Percentiles rank a stretch among this genome's conserved stretches.
Conservation (phyloP, 1,284 basidiomycete genomes). For the Trametes pubescens region DNA sequence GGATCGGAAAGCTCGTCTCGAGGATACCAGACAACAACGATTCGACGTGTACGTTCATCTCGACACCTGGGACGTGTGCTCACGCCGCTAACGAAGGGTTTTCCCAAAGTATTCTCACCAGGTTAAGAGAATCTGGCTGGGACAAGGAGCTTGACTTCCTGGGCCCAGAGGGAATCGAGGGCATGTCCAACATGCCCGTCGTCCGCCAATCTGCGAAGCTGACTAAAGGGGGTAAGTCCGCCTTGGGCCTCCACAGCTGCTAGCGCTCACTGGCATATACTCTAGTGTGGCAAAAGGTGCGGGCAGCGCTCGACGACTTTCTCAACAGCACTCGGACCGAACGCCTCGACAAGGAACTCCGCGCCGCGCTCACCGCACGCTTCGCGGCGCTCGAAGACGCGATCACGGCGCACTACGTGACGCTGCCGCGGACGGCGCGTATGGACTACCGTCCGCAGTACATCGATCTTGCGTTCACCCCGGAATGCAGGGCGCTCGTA, state of each 20-base stretch:
- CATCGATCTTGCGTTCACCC: conserved; percentile 17
- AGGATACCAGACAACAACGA: no score
- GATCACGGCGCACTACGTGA: conserved; percentile 9
- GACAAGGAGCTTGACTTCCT: conserved; percentile 4
- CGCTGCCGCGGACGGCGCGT: conserved; percentile 1
- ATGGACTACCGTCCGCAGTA: conserved; percentile 11
- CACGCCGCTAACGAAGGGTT: no score
- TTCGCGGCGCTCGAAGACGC: conserved; percentile 6
- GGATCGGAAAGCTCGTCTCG: no score
- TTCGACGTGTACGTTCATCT: conserved; percentile 3
- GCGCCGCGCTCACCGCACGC: not conserved
- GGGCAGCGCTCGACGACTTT: not conserved
- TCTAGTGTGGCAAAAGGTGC: conserved; percentile 10
- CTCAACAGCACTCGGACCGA: not conserved
- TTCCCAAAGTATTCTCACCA: not conserved
- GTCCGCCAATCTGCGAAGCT: conserved; percentile 14
- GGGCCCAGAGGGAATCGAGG: not conserved
- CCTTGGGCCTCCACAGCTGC: no score
- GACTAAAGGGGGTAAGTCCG: conserved; percentile 10
- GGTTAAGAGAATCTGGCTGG: conserved; percentile 3
- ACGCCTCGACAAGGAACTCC: conserved; percentile 1
- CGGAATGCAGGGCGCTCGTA: not conserved
- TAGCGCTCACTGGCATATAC: not conserved
- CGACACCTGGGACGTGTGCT: no score
- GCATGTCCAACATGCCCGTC: conserved; percentile 8